phyloP scores from a whole-genome alignment of 768 basidiomycete genomes.

The Lactarius vividus region DNA sequence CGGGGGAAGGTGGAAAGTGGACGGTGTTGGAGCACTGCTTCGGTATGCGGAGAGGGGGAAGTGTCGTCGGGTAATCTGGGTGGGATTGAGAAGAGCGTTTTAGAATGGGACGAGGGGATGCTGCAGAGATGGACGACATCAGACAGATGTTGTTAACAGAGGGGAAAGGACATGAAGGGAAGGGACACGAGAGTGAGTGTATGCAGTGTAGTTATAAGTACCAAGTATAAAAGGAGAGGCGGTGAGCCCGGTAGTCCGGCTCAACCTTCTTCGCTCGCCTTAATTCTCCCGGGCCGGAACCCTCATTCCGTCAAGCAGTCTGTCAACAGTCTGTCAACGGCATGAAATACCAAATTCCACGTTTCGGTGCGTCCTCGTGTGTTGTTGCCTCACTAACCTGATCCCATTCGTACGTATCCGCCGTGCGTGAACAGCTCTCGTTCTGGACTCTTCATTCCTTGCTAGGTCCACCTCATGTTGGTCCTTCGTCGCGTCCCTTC shows the following conservation, averaged over 20 bases:
- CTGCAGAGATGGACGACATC: constrained; percentile 11
- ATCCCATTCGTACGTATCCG: constrained; percentile 3
- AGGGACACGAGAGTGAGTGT: background rate
- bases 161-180: constrained; percentile 17
- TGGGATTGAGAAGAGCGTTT: constrained; percentile 22
- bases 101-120: constrained; percentile 27
- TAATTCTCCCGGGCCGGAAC: background rate
- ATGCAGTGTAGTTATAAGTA: constrained; percentile 4
- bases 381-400: background rate
- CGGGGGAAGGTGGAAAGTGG: constrained; percentile 46
- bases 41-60: background rate
- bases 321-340: background rate
- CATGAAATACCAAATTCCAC: background rate
- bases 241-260: constrained; percentile 3
- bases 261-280: background rate
- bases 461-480: background rate
- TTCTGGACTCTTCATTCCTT: background rate
- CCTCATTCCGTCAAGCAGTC: background rate
- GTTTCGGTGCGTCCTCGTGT: constrained; percentile 19
- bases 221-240: background rate
- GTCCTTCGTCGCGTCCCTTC: background rate
- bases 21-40: constrained; percentile 34
- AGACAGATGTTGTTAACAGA: constrained; percentile 7
- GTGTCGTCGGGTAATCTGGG: background rate
- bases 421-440: background rate